Evolutionary conservation across 2,329 filamentous ascomycete genomes (phyloP), one percentile per base, ranked within the genome.

Genomic region (Stagonosporopsis tanaceti): DNA sequence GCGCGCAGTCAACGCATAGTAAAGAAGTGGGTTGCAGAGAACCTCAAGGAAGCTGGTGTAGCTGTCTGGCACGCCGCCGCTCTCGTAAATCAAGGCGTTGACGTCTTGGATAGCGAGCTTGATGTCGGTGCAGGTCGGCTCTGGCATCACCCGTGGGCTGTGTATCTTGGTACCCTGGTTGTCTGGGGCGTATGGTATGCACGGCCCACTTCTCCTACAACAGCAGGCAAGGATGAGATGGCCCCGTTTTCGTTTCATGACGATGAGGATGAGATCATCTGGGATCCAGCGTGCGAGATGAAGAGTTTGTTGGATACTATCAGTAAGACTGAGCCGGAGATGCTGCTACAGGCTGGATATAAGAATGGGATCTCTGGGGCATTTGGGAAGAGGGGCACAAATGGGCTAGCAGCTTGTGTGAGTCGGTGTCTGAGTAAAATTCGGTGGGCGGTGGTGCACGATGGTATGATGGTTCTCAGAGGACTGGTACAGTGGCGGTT

Each of bases 131-230:
- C 81, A 2, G 62, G 60, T 25, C 81, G 84, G 40, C 73, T 84
- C 0, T 87, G 87, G 66, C 85, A 88, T 64, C 84, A 87, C 17
- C 84, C 85, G 0, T 88, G 86, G 86, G 85, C 83, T 59, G 67
- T 88, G 12, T 88, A 87, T 62, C 74, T 89, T 1, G 84, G 84
- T 0, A 86, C 85, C 0, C 64, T 88, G 38, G 83, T 83, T 0
- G 81, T 82, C 30, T 88, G 85, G 85, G 81, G 82, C 0, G 85
- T 85, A 50, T 84, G 86, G 64, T 82, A 84, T 47, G 75, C 76
- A 32, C 59, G 68, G 6, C 72, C 72, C 15, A 4, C 48, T 2
- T 50, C 24, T 28, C 41, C 41, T 27, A 34, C 40, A 15, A 34
- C 57, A 11, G 35, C 58, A 5, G 24, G 38, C n/a, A 9, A 47